A percentile compares a stretch with the other conserved stretches of the same genome.
These are phyloP conservation scores for Flaveria sonorensis DNA, from an alignment of 129 eudicot species.

Conservation along the genomic window DNA sequence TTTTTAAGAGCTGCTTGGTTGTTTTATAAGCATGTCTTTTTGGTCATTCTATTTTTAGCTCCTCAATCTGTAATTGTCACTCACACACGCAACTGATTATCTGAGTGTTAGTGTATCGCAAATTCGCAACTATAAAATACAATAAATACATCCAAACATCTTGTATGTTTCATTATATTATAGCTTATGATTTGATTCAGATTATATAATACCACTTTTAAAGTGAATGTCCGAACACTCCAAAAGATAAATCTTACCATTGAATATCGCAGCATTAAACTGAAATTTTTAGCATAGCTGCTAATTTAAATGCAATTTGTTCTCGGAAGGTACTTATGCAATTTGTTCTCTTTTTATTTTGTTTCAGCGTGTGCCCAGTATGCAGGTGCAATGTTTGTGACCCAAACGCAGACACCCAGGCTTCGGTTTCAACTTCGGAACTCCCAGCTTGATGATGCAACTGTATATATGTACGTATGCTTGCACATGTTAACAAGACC, in stretches of 20 bases:
- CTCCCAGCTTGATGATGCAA: constrained; percentile 34
- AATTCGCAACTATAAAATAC: too few relatives aligned
- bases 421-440: constrained; percentile 38
- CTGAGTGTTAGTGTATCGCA: too few relatives aligned
- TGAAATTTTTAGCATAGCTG: not conserved
- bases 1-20: too few relatives aligned
- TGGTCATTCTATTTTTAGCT: too few relatives aligned
- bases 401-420: constrained; percentile 19
- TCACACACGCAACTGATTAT: too few relatives aligned
- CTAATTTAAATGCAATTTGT: not conserved
- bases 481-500: constrained; percentile 1
- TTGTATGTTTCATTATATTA: too few relatives aligned
- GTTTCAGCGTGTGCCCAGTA: constrained; percentile 63
- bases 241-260: not conserved
- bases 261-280: not conserved
- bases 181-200: not conserved
- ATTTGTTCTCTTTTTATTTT: not conserved
- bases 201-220: not conserved
- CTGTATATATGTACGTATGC: constrained; percentile 22
- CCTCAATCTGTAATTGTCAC: too few relatives aligned
- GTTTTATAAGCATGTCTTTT: too few relatives aligned
- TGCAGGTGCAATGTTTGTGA: constrained; percentile 72
- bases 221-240: not conserved
- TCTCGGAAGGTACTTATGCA: constrained; percentile 3
- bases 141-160: too few relatives aligned